Evolutionary conservation across 768 basidiomycete species (phyloP).

Genomic region (Artomyces pyxidatus): DNA sequence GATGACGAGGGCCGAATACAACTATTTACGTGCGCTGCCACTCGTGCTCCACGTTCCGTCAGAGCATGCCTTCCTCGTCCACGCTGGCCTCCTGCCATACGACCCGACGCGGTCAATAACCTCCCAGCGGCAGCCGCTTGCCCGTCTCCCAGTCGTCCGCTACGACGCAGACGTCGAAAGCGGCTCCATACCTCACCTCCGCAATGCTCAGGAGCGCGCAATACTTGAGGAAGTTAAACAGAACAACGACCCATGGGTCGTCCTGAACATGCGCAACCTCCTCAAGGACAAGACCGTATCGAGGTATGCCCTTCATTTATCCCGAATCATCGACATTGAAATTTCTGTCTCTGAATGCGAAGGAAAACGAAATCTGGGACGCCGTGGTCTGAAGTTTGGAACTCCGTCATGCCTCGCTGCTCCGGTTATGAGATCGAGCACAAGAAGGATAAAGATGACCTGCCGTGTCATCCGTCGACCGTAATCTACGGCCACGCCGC

Average conservation of each 20-base stretch:
- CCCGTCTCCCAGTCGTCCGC: constrained; percentile 4
- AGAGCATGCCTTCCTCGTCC: constrained; percentile 70
- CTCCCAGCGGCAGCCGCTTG: constrained; percentile 58
- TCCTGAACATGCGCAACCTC: constrained; percentile 62
- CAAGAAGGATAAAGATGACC: constrained; percentile 18
- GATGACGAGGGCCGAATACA: constrained; percentile 53
- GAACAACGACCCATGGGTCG: constrained; percentile 70
- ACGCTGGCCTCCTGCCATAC: constrained; percentile 73
- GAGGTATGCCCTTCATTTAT: constrained; percentile 29
- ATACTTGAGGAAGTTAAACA: constrained; percentile 64
- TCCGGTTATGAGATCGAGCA: constrained; percentile 32
- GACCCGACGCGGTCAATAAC: constrained; percentile 49
- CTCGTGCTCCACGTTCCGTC: constrained; percentile 66
- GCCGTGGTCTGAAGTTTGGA: constrained; percentile 77
- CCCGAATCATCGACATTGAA: too few species aligned
- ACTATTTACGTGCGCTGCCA: constrained; percentile 72
- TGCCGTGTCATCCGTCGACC: constrained; percentile 64
- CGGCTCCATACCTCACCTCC: constrained; percentile 24
- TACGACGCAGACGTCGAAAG: constrained; percentile 1
- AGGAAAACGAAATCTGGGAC: constrained; percentile 39
- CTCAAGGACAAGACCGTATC: constrained; percentile 30
- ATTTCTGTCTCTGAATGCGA: not conserved
- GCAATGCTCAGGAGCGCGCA: constrained; percentile 56
- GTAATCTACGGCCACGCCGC: constrained; percentile 90
- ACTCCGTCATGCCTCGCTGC: constrained; percentile 52